Evolutionary conservation across 352 stramenopile genomes (phyloP), one percentile per base, ranked within the genome.

Genomic region (Globisporangium parvum): DNA sequence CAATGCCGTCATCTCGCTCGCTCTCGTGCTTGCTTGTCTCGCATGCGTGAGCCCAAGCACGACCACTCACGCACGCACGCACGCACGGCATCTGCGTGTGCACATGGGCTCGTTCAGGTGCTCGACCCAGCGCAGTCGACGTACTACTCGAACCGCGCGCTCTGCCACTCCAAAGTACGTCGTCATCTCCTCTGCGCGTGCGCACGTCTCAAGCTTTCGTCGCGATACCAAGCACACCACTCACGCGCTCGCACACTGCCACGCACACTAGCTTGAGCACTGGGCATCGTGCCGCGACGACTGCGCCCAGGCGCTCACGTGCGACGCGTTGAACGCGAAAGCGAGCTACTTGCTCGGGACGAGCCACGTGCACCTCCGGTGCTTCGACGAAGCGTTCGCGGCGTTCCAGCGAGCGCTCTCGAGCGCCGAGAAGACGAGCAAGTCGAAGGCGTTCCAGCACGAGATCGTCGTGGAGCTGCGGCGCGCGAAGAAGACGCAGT

Each of bases 61-160:
- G n/a, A n/a, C n/a, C n/a, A n/a, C 20, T 3, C 6, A 39, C 46
- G 42, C 45, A 37, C 45, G 21, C 45, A 15, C 45, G 21, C 45
- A 15, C 23, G 11, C 24, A 14, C 21, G 23, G 17, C 40, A 11
- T 24, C 21, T 40, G 17, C 24, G 15, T 47, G 33, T 47, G 10
- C 46, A 3, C 4, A 28, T 47, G 15, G 2, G 18, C 12, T 57
- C 14, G n/a, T n/a, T n/a, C 53, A 88, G 78, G 76, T 82, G 33
- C 57, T 93, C 47, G 56, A 77, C 18, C 78, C 80, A 26, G 66
- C 54, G 10, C 71, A 82, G 44, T 76, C 80, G 28, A 85, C 73
- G 17, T 91, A 86, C 62, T 93, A 88, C 60, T 90, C 83, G 9
- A 93, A 93, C 59, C 80, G 83, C 55, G 83, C 83, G 39, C 61